A percentile compares a stretch with the other conserved stretches of the same genome.
Evolutionary conservation across 345 rosid species (phyloP).

Genomic region (Salix suchowensis): DNA sequence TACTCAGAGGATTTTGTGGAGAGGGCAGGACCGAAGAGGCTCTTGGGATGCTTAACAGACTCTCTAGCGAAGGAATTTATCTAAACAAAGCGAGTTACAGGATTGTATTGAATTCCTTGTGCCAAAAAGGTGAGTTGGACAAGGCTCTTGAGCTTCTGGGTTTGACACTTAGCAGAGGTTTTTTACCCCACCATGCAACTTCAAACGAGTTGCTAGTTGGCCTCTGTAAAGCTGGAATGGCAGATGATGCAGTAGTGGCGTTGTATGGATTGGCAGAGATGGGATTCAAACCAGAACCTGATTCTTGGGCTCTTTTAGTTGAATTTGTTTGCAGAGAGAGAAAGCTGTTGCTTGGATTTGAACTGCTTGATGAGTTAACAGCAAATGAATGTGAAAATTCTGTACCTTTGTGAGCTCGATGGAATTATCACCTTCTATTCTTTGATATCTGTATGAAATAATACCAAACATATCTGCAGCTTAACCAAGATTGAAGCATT

Average conservation of each 20-base stretch:
- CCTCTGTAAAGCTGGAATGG: slow-evolving; percentile 57
- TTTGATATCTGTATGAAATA: not conserved
- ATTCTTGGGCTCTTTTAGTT: slow-evolving; percentile 54
- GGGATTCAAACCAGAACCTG: slow-evolving; percentile 61
- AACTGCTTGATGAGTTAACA: slow-evolving; percentile 55
- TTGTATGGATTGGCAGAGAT: slow-evolving; percentile 44
- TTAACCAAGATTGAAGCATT: no score
- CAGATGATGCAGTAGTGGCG: slow-evolving; percentile 38
- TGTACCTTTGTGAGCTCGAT: not conserved
- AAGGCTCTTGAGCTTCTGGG: slow-evolving; percentile 49
- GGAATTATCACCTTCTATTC: not conserved
- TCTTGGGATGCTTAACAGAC: slow-evolving; percentile 47
- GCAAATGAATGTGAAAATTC: not conserved
- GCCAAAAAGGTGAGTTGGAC: slow-evolving; percentile 51
- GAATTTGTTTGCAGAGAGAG: slow-evolving; percentile 65
- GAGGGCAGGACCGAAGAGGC: slow-evolving; percentile 64
- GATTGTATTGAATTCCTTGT: slow-evolving; percentile 65
- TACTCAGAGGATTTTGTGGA: slow-evolving; percentile 66
- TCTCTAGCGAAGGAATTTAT: slow-evolving; percentile 51
- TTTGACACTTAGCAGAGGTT: slow-evolving; percentile 62
- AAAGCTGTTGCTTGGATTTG: slow-evolving; percentile 51
- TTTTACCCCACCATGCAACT: slow-evolving; percentile 68
- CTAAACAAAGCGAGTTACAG: slow-evolving; percentile 78
- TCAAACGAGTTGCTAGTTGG: slow-evolving; percentile 65
- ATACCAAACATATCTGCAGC: no score